These are phyloP conservation scores for Trichoderma sp. DNA, from an alignment of 2,329 filamentous ascomycete genomes.

Conservation along the genomic window DNA sequence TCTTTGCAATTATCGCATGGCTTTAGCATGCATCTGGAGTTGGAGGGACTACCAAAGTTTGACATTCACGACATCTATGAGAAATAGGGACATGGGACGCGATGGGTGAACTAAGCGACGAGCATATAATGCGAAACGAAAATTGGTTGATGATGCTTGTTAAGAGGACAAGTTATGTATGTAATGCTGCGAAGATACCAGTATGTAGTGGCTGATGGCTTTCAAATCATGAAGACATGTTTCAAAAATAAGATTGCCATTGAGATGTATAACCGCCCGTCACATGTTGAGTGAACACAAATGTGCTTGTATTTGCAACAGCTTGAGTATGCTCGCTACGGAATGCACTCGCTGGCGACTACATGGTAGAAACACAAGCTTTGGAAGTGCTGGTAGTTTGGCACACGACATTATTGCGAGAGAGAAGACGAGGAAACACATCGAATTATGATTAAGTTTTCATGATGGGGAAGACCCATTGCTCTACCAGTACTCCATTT, in stretches of 20 bases:
- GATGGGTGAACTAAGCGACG: constrained; percentile 18
- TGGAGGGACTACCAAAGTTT: not conserved
- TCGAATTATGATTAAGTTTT: not conserved
- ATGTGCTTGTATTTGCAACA: not conserved
- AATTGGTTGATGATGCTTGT: constrained; percentile 3
- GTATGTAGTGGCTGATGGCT: not conserved
- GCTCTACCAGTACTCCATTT: not conserved
- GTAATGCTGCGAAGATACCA: constrained; percentile 16
- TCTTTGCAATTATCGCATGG: constrained; percentile 1
- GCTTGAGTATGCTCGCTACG: not conserved
- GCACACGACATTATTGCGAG: not conserved
- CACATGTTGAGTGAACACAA: not conserved
- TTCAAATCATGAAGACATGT: not conserved
- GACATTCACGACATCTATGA: constrained; percentile 6
- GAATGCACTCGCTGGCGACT: not conserved
- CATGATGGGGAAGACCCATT: not conserved
- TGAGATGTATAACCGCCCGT: not conserved
- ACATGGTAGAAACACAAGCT: not conserved
- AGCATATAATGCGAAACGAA: constrained; percentile 19
- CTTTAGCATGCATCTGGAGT: constrained; percentile 8
- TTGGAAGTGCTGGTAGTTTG: not conserved
- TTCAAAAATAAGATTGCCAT: not conserved
- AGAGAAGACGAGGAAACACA: not conserved
- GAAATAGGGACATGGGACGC: not conserved
- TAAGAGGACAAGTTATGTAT: not conserved